A percentile compares a stretch with the other conserved stretches of the same genome.
These are phyloP conservation scores for Pichia thaimueangensis DNA, from an alignment of 805 yeast genomes.

Conservation along the genomic window DNA sequence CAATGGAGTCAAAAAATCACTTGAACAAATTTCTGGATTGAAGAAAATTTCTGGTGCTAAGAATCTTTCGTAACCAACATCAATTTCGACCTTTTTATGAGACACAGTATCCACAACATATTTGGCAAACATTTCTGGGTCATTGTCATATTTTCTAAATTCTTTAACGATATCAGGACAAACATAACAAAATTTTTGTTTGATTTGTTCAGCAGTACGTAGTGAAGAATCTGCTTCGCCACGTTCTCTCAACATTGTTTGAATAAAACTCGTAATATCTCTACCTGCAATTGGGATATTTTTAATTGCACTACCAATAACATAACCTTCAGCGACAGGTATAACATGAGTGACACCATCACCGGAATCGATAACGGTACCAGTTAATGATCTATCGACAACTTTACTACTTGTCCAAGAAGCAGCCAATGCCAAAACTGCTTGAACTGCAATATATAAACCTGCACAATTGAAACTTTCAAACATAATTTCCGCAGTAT, in stretches of 20 bases:
- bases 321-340: conserved; percentile 99
- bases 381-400: conserved; percentile 90
- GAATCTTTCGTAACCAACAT: conserved; percentile 96
- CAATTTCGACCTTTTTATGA: conserved; percentile 63
- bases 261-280: conserved; percentile 92
- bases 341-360: conserved; percentile 99
- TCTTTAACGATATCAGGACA: conserved; percentile 97
- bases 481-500: conserved; percentile 97
- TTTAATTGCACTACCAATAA: conserved; percentile 94
- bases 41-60: conserved; percentile 99
- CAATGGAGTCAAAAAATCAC: conserved; percentile 91
- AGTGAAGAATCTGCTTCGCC: conserved; percentile 92
- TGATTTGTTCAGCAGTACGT: conserved; percentile 93
- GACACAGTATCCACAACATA: conserved; percentile 77
- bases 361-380: conserved; percentile 97
- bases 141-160: conserved; percentile 88
- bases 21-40: conserved; percentile 94
- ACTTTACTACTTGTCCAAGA: conserved; percentile 98
- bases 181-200: conserved; percentile 94
- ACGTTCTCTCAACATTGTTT: conserved; percentile 88
- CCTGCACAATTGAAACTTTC: conserved; percentile 99
- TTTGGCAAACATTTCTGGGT: conserved; percentile 90
- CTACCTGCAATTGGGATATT: conserved; percentile 98
- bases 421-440: conserved; percentile 96
- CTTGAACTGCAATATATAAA: conserved; percentile 96